Base-by-base conservation (phyloP, 768 basidiomycete genomes). In the Harrya chromipes region DNA sequence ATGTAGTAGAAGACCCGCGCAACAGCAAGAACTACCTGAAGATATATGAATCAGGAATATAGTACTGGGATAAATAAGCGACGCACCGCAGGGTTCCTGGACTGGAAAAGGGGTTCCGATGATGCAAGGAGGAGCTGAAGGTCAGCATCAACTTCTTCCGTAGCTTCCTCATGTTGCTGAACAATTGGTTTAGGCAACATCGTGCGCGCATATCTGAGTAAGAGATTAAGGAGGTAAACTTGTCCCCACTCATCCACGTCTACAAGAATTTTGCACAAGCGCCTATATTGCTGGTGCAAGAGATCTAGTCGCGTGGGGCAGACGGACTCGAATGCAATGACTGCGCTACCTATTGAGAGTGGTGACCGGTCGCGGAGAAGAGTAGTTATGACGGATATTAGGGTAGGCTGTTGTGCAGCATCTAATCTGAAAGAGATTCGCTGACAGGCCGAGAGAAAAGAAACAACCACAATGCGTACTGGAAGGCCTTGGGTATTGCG, bases 191-290 rank as follows among this genome's bases (percentile, higher is more conserved):
- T 74, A 2, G 81, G 78, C 27, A 97, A 75, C 91, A 95, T 94
- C 0, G 78, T 80, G 43, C 94, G 73, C 3, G 82, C 89, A 63
- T 99, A 99, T 50, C 89, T 74, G 47, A 84, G 69, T 27, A 99
- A 76, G 13, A 98, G 74, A 38, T 85, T 79, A 52, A 95, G 74
- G 17, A 93, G 67, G 40, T 85, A 81, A 6, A 87, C 81, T 67
- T 97, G 97, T 0, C 93, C 94, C 97, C 97, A 99, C 65, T 97
- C 95, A 59, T 99, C 97, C 4, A 87, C 84, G 59, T 99, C 94
- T 29, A 92, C 77, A 3, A 98, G 72, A n/a, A 88, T 73, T 37
- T 78, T 77, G 63, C 93, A 97, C 26, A 94, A 72, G 23, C 90
- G 82, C 20, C 94, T 77, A 59, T 90, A 99, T 57, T 97, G 90